Percentiles rank a stretch among this genome's conserved stretches.
These are phyloP conservation scores for Didymella keratinophila DNA, from an alignment of 2,329 filamentous ascomycete genomes.

Conservation along the genomic window DNA sequence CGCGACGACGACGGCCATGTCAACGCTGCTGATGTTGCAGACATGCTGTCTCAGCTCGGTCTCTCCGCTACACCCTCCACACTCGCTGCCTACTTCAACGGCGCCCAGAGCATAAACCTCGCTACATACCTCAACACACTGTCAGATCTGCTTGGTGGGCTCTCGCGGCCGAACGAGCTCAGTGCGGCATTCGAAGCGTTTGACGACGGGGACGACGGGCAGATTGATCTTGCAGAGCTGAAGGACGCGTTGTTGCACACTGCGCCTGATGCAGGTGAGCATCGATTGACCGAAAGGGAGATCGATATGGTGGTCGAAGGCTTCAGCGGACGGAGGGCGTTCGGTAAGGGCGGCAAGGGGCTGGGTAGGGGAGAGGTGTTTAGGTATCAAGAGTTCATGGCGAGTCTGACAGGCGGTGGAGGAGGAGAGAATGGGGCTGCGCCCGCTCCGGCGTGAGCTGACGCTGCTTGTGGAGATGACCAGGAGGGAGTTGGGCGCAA, in stretches of 20 bases:
- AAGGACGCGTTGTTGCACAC: constrained; percentile 84
- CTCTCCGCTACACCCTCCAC: constrained; percentile 75
- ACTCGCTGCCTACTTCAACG: constrained; percentile 81
- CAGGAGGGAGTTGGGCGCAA: background rate
- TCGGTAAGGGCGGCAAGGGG: constrained; percentile 67
- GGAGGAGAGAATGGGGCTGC: constrained; percentile 13
- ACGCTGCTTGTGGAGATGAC: background rate
- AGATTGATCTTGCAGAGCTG: constrained; percentile 84
- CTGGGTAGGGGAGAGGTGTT: constrained; percentile 82
- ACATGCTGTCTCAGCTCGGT: constrained; percentile 87
- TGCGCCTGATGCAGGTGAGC: constrained; percentile 67
- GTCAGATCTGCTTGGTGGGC: constrained; percentile 73
- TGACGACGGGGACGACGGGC: constrained; percentile 93
- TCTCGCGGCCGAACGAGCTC: constrained; percentile 82
- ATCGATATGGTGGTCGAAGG: constrained; percentile 87
- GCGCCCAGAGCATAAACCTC: constrained; percentile 76
- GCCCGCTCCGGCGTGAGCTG: background rate
- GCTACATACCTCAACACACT: constrained; percentile 86
- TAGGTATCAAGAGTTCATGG: constrained; percentile 90
- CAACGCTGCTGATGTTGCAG: constrained; percentile 80
- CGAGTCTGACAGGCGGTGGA: constrained; percentile 52
- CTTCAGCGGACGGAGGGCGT: constrained; percentile 83
- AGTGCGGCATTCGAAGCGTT: constrained; percentile 92
- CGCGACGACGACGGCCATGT: constrained; percentile 85
- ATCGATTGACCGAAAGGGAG: constrained; percentile 60